Percentiles rank a stretch among this genome's conserved stretches.
Conservation (phyloP, 768 basidiomycete species). For the Paxillus involutus region DNA sequence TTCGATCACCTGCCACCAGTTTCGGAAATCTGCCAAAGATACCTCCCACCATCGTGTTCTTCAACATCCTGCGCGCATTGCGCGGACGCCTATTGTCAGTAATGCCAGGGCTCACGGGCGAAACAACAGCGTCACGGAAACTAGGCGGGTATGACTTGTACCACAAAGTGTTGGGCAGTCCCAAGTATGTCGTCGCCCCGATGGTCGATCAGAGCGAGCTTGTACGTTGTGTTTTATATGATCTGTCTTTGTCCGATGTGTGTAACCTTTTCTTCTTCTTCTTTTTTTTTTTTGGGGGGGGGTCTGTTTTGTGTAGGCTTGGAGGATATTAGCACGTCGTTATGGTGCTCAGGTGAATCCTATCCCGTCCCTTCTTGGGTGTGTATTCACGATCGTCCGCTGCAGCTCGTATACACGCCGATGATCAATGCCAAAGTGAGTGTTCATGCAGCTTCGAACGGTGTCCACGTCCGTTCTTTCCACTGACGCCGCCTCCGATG, state of each 20-base stretch:
- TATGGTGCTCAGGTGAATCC: slow-evolving; percentile 73
- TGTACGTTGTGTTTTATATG: slow-evolving; percentile 46
- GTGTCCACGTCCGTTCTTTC: not conserved
- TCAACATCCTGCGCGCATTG: not conserved
- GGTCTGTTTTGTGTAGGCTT: slow-evolving; percentile 56
- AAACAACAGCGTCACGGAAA: slow-evolving; percentile 32
- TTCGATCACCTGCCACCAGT: not conserved
- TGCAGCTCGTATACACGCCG: slow-evolving; percentile 87
- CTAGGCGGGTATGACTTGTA: slow-evolving; percentile 85
- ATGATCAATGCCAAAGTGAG: slow-evolving; percentile 94
- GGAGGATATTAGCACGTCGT: slow-evolving; percentile 78
- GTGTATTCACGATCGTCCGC: not conserved
- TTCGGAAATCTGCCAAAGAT: not conserved
- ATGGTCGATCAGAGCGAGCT: slow-evolving; percentile 99
- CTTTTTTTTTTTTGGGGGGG: too few relatives aligned
- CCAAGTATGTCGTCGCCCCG: slow-evolving; percentile 90
- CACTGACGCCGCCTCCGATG: not conserved
- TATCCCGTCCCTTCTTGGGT: not conserved
- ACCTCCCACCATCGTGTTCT: not conserved
- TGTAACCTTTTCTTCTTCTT: not conserved
- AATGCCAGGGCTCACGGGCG: not conserved
- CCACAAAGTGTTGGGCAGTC: slow-evolving; percentile 71
- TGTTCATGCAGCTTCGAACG: not conserved
- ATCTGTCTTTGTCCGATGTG: not conserved
- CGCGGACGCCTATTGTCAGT: not conserved